Percentiles rank a stretch among this genome's conserved stretches.
These are phyloP conservation scores for Pseudogymnoascus sp. DNA, from an alignment of 2,329 filamentous ascomycete genomes.

Conservation along the genomic window DNA sequence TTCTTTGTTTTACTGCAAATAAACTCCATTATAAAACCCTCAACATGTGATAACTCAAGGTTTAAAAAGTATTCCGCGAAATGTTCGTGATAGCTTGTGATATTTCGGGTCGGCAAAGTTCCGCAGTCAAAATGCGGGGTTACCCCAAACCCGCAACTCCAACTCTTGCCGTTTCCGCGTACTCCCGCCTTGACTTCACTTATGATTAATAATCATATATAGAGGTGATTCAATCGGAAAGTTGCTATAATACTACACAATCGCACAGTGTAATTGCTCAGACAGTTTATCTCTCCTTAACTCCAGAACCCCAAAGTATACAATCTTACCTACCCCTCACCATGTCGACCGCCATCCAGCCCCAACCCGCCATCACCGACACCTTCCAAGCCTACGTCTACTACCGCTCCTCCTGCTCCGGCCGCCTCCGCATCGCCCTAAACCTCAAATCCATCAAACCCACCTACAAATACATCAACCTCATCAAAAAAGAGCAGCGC, in stretches of 20 bases:
- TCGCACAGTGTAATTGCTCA: background rate
- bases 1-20: background rate
- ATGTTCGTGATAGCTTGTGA: background rate
- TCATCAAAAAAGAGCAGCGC: conserved; percentile 45
- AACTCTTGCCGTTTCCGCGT: background rate
- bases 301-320: background rate
- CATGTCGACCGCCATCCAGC: background rate
- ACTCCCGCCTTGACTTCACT: background rate
- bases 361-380: background rate
- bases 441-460: conserved; percentile 45
- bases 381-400: conserved; percentile 38
- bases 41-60: background rate
- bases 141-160: background rate
- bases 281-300: background rate
- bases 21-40: background rate
- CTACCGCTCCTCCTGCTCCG: conserved; percentile 55
- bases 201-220: background rate
- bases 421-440: conserved; percentile 51
- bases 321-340: background rate
- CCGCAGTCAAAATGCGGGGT: background rate
- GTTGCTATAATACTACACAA: background rate
- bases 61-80: background rate
- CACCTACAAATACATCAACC: conserved; percentile 40
- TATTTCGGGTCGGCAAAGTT: background rate
- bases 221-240: background rate